Percentiles rank a stretch among this genome's conserved stretches.
These are phyloP conservation scores for Syzygium aromaticum DNA, from an alignment of 345 rosid genomes.

Conservation along the genomic window DNA sequence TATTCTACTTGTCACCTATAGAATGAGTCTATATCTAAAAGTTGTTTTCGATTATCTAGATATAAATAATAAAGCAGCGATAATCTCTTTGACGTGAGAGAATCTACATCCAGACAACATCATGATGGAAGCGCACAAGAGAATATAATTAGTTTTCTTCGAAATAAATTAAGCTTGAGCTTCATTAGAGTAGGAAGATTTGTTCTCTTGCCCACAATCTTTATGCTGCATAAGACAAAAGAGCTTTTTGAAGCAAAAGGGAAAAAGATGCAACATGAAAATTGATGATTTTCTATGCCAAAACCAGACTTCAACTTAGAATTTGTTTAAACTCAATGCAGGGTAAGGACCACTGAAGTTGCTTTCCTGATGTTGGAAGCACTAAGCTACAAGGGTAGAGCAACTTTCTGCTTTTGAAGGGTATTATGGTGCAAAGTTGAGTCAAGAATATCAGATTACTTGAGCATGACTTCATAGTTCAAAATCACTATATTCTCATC, in stretches of 20 bases:
- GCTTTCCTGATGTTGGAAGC: not conserved
- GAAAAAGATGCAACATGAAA: not conserved
- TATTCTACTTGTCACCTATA: not conserved
- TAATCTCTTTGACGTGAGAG: not conserved
- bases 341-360: not conserved
- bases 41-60: not conserved
- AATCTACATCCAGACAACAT: not conserved
- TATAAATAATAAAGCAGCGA: not conserved
- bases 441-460: not conserved
- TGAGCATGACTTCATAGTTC: not conserved
- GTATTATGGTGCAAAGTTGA: not conserved
- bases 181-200: not conserved
- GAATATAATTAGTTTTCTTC: not conserved
- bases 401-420: not conserved
- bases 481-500: not conserved
- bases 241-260: not conserved
- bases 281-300: not conserved
- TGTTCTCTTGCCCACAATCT: not conserved
- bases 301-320: not conserved
- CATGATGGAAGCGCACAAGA: not conserved
- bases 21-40: not conserved
- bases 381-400: not conserved
- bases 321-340: not conserved
- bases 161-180: not conserved
- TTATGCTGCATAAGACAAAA: conserved; percentile 2